Conservation (phyloP, 2,329 filamentous ascomycete genomes). For the Mollisia scopiformis region DNA sequence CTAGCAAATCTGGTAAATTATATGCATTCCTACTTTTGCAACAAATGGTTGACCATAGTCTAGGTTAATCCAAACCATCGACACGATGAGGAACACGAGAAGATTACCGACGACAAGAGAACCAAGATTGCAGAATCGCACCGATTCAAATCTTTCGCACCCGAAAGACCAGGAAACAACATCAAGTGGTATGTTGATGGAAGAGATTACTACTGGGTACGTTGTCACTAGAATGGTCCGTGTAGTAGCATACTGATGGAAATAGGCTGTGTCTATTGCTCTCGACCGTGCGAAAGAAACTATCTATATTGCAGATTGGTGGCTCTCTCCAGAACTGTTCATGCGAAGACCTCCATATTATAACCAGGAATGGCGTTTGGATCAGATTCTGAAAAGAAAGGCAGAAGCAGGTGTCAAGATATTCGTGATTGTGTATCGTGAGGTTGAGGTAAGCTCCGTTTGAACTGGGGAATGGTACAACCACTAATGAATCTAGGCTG, state of each 20-base stretch:
- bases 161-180: conserved; percentile 80
- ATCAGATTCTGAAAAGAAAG: conserved; percentile 82
- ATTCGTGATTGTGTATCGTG: conserved; percentile 90
- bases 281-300: conserved; percentile 89
- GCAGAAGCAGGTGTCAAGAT: conserved; percentile 95
- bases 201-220: conserved; percentile 86
- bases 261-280: conserved; percentile 78
- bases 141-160: conserved; percentile 89
- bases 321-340: conserved; percentile 89
- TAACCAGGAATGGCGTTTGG: conserved; percentile 85
- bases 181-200: conserved; percentile 98
- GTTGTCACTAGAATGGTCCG: conserved; percentile 18
- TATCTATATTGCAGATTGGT: conserved; percentile 98
- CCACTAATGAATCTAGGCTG: conserved; percentile 57
- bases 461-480: background rate
- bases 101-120: conserved; percentile 81
- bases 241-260: background rate
- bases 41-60: background rate
- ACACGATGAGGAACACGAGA: conserved; percentile 91
- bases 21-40: background rate
- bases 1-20: conserved; percentile 60
- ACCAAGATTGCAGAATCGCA: conserved; percentile 71
- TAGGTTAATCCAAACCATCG: conserved; percentile 83
- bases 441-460: conserved; percentile 45
- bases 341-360: conserved; percentile 80